Evolutionary conservation across 2,329 filamentous ascomycete species (phyloP), one percentile per base, ranked within the genome.

Genomic region (Aureobasidium sp.): DNA sequence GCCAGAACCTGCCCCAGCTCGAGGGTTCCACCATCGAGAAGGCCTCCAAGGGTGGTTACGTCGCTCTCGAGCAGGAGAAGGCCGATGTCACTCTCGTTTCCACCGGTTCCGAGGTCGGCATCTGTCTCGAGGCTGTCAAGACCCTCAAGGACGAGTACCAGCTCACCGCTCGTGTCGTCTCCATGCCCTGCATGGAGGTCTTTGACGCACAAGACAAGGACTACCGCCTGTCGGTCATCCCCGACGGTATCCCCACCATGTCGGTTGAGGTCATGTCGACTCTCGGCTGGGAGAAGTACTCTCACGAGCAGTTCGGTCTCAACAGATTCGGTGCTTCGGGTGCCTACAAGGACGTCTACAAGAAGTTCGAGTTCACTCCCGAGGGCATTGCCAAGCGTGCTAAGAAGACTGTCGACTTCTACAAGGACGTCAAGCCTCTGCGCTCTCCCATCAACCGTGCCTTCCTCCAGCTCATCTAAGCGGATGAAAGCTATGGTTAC

Each of bases 311-410:
- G 82, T 99, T 99, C 73, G 94, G 94, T 76, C 87, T 99, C 69
- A 99, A 99, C 88, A 87, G 94, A 76, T 99, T 99, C 79, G 94
- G 94, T 86, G 93, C 93, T 69, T 96, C 90, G 62, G 94, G 93
- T 72, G 88, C 93, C 69, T 97, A 97, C 84, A 93, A 93, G 87
- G 88, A 97, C 72, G 91, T 99, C 65, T 99, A 99, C 85, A 88
- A 90, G 84, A 97, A 97, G 86, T 99, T 99, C 81, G 94, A 97
- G 79, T 97, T 99, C 83, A 99, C 93, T 55, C 90, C 94, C 60
- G 93, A 96, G 80, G 94, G 94, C 68, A 89, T 99, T 76, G 83
- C 90, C 80, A 97, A 97, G 89, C 91, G 94, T 72, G 94, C 93
- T 65, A 78, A 91, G 67, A 88, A 89, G 70, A 99, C 94, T 67